phyloP scores from a whole-genome alignment of 2,329 filamentous ascomycete genomes.

The Aschersonia sp. region DNA sequence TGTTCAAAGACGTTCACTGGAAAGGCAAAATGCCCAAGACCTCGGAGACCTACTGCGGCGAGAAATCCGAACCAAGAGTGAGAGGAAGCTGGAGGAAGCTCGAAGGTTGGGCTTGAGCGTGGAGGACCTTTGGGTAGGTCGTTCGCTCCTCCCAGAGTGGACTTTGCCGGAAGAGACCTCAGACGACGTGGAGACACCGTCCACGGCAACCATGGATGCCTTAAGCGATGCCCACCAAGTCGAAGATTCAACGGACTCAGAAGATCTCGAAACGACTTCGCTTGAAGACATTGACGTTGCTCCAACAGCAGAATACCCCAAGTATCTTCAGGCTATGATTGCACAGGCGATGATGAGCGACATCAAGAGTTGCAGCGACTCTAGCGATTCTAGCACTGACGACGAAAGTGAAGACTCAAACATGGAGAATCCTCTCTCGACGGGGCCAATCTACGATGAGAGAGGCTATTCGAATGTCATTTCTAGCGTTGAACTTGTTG shows the following conservation, averaged over 20 bases:
- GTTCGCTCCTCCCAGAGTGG: conserved; percentile 16
- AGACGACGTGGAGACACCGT: background rate
- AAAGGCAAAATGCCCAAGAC: conserved; percentile 6
- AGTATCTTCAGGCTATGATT: no score
- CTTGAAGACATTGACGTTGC: no score
- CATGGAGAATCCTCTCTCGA: conserved; percentile 9
- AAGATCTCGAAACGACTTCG: no score
- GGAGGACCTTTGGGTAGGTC: conserved; percentile 10
- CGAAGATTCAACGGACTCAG: background rate
- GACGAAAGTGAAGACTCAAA: conserved; percentile 1
- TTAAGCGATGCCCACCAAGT: background rate
- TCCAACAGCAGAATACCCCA: no score
- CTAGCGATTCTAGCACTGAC: no score
- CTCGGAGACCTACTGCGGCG: conserved; percentile 8
- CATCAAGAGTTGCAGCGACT: no score
- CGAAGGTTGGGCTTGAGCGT: conserved; percentile 8
- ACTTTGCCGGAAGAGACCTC: no score
- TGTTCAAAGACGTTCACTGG: conserved; percentile 12
- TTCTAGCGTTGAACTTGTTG: conserved; percentile 12
- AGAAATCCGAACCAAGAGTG: conserved; percentile 13
- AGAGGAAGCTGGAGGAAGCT: conserved; percentile 12
- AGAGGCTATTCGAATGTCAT: conserved; percentile 11
- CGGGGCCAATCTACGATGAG: conserved; percentile 8
- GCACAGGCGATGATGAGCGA: no score
- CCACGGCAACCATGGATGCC: background rate